Evolutionary conservation across 192 early-diverging fungal species (phyloP).

Genomic region (Linnemannia zychae): DNA sequence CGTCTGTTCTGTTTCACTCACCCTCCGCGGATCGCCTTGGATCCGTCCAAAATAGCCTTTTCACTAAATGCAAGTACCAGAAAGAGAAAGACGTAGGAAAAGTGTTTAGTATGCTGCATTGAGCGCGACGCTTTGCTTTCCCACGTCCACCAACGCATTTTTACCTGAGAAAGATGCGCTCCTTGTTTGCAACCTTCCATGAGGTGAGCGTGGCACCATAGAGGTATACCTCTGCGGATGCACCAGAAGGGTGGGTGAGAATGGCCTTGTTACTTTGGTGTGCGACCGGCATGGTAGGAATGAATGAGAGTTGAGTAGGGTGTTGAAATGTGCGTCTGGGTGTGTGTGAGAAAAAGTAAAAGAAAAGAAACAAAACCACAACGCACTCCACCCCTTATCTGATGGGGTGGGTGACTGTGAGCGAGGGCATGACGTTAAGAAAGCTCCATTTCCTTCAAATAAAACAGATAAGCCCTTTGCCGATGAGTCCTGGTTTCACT

Average conservation of each 20-base stretch:
- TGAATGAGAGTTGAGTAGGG: background rate
- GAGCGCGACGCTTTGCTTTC: background rate
- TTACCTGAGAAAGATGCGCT: slow-evolving; percentile 89
- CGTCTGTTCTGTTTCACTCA: slow-evolving; percentile 2
- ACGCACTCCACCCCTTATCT: background rate
- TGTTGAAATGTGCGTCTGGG: background rate
- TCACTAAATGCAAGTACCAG: slow-evolving; percentile 61
- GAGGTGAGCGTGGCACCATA: slow-evolving; percentile 92
- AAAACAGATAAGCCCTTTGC: no score
- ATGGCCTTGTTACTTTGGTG: slow-evolving; percentile 39
- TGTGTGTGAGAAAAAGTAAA: background rate
- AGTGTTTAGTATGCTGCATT: background rate
- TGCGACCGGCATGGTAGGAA: slow-evolving; percentile 41
- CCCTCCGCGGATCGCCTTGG: slow-evolving; percentile 94
- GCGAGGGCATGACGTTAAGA: background rate
- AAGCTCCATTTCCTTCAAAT: no score
- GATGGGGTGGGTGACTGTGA: background rate
- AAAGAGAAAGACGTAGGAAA: background rate
- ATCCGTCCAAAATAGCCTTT: slow-evolving; percentile 85
- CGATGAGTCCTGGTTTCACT: no score
- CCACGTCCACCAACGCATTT: background rate
- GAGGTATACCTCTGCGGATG: slow-evolving; percentile 46
- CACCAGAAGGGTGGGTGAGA: slow-evolving; percentile 41
- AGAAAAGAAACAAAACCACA: background rate
- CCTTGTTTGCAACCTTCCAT: slow-evolving; percentile 82